Percentiles rank a stretch among this genome's conserved stretches.
Conservation (phyloP, 2,329 filamentous ascomycete genomes). For the Kalmusia sp. region DNA sequence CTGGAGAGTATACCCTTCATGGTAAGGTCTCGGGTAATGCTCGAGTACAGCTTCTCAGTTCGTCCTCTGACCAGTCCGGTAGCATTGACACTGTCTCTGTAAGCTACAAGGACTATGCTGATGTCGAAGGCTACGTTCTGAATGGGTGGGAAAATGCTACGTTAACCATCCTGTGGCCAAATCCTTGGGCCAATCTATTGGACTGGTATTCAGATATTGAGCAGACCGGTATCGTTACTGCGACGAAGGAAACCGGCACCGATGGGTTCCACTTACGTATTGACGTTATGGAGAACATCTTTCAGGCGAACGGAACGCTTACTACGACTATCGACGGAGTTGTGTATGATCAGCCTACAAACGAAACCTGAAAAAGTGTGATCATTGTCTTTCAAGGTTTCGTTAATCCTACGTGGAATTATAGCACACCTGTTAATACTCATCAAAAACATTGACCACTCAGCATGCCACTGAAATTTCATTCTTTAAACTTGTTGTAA, state of each 20-base stretch:
- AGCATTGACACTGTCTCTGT: constrained; percentile 37
- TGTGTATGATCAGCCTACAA: constrained; percentile 48
- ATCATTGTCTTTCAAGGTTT: too few species aligned
- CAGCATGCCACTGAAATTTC: too few species aligned
- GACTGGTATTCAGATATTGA: constrained; percentile 51
- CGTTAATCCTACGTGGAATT: too few species aligned
- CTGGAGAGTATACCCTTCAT: constrained; percentile 20
- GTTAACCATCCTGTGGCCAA: not conserved
- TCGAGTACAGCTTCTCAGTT: constrained; percentile 20
- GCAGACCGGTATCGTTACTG: constrained; percentile 36
- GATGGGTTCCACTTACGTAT: constrained; percentile 51
- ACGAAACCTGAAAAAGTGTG: constrained; percentile 24
- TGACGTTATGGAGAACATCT: constrained; percentile 49
- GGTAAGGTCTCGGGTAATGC: constrained; percentile 20
- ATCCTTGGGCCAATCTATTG: constrained; percentile 30
- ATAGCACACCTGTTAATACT: too few species aligned
- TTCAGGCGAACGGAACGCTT: constrained; percentile 52
- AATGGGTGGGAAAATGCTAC: constrained; percentile 48
- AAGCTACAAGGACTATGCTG: constrained; percentile 47
- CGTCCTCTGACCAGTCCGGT: not conserved
- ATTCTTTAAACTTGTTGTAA: too few species aligned
- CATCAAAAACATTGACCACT: too few species aligned
- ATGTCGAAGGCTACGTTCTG: constrained; percentile 43
- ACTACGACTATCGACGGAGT: constrained; percentile 48
- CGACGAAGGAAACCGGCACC: constrained; percentile 49